A percentile compares a stretch with the other conserved stretches of the same genome.
Conservation (phyloP, 805 yeast species). For the Metschnikowia shivogae region DNA sequence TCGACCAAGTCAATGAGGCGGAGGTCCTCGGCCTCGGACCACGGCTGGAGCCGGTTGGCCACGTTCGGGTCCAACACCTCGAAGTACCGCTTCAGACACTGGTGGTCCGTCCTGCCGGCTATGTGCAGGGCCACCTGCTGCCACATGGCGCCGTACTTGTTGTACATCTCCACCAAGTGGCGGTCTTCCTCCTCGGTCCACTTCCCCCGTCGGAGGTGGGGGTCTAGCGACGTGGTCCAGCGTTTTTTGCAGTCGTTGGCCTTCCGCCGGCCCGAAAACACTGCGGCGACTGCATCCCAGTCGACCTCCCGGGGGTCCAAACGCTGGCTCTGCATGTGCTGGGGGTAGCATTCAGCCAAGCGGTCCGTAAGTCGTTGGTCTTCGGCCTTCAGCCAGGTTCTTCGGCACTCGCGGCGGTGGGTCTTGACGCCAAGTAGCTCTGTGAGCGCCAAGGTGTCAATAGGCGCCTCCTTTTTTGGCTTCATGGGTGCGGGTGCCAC, state of each 20-base stretch:
- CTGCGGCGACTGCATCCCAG: slow-evolving; percentile 58
- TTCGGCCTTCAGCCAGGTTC: slow-evolving; percentile 75
- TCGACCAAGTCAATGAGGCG: slow-evolving; percentile 63
- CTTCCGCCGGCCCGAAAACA: slow-evolving; percentile 47
- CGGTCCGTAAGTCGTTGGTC: slow-evolving; percentile 49
- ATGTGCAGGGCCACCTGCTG: slow-evolving; percentile 73
- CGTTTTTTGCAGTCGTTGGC: slow-evolving; percentile 82
- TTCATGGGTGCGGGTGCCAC: neutral
- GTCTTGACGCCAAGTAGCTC: slow-evolving; percentile 74
- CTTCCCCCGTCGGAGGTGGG: slow-evolving; percentile 73
- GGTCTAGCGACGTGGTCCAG: slow-evolving; percentile 85
- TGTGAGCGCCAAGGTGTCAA: slow-evolving; percentile 57
- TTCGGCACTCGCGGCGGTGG: slow-evolving; percentile 56
- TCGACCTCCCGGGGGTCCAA: slow-evolving; percentile 42
- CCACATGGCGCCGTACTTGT: slow-evolving; percentile 78
- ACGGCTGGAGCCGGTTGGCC: slow-evolving; percentile 69
- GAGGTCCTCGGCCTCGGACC: slow-evolving; percentile 78
- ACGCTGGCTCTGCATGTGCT: slow-evolving; percentile 15
- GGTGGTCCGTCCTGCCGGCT: slow-evolving; percentile 88
- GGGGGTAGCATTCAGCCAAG: slow-evolving; percentile 34
- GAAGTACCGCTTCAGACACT: slow-evolving; percentile 85
- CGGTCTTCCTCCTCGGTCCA: slow-evolving; percentile 85
- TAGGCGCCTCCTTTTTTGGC: slow-evolving; percentile 10
- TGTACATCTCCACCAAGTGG: slow-evolving; percentile 56
- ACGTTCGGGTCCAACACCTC: slow-evolving; percentile 85